Evolutionary conservation across 208 protist genomes (phyloP).

Genomic region (Wallacemonas sp.): DNA sequence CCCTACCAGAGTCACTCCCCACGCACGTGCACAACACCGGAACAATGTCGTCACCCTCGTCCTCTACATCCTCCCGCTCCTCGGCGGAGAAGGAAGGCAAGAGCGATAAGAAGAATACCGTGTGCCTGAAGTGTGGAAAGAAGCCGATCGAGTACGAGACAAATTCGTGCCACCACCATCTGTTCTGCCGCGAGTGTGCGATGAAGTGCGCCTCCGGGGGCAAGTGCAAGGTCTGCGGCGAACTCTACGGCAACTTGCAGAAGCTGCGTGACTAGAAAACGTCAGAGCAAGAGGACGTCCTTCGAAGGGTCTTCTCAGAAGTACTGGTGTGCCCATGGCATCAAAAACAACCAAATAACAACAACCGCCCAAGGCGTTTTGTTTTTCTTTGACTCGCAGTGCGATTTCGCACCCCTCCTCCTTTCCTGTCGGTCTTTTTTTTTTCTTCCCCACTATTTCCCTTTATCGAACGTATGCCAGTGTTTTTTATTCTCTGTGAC

Average conservation of each 20-base stretch:
- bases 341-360: too few relatives aligned
- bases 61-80: constrained; percentile 21
- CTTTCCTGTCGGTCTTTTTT: not conserved
- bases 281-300: too few relatives aligned
- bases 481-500: too few relatives aligned
- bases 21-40: not conserved
- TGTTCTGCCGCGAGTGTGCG: constrained; percentile 84
- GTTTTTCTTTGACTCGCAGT: too few relatives aligned
- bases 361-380: too few relatives aligned
- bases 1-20: too few relatives aligned
- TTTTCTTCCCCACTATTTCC: too few relatives aligned
- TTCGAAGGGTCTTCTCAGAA: too few relatives aligned
- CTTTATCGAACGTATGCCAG: too few relatives aligned
- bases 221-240: constrained; percentile 79
- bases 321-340: too few relatives aligned
- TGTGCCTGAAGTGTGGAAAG: constrained; percentile 78
- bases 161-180: constrained; percentile 64
- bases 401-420: too few relatives aligned
- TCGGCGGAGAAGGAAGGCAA: not conserved
- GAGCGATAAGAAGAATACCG: not conserved
- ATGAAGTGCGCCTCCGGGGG: constrained; percentile 92
- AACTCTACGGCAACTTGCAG: constrained; percentile 67
- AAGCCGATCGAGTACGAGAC: constrained; percentile 67
- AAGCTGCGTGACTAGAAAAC: constrained; percentile 18
- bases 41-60: constrained; percentile 4